Conservation (phyloP, 441 rosid species). For the Pelargonium citronellum region DNA sequence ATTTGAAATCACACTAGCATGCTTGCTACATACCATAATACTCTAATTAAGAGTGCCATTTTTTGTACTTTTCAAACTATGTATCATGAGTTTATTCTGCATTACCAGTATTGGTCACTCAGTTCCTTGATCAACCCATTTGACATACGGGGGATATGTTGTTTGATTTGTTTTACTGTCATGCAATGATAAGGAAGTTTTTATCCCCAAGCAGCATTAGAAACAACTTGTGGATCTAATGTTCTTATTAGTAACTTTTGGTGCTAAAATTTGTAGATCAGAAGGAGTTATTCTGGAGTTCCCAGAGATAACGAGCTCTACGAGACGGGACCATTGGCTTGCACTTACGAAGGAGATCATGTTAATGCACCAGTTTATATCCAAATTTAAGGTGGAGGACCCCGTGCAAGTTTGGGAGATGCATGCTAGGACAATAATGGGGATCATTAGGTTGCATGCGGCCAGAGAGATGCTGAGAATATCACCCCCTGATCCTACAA, state of each 20-base stretch:
- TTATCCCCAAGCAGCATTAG: too few relatives aligned
- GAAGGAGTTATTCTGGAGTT: constrained; percentile 83
- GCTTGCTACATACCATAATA: too few relatives aligned
- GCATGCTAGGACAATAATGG: constrained; percentile 71
- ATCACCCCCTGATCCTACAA: constrained; percentile 65
- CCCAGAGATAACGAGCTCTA: constrained; percentile 93
- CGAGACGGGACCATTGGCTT: constrained; percentile 88
- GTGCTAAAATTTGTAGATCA: constrained; percentile 37
- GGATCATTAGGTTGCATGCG: constrained; percentile 78
- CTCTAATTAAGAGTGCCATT: too few relatives aligned
- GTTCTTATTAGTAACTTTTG: constrained; percentile 11
- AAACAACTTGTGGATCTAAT: not conserved
- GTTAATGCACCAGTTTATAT: constrained; percentile 70
- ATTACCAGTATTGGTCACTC: too few relatives aligned
- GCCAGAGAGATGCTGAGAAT: constrained; percentile 86
- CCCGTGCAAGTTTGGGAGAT: constrained; percentile 69
- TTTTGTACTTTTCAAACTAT: too few relatives aligned
- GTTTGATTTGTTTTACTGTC: too few relatives aligned
- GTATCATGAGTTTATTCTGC: too few relatives aligned
- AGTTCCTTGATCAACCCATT: too few relatives aligned
- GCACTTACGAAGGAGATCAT: constrained; percentile 62
- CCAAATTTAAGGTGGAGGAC: constrained; percentile 39
- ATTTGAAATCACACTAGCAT: not conserved
- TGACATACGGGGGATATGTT: too few relatives aligned
- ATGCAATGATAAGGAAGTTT: too few relatives aligned